These are phyloP conservation scores for Claviceps cyperi DNA, from an alignment of 2,329 filamentous ascomycete genomes.

Conservation along the genomic window DNA sequence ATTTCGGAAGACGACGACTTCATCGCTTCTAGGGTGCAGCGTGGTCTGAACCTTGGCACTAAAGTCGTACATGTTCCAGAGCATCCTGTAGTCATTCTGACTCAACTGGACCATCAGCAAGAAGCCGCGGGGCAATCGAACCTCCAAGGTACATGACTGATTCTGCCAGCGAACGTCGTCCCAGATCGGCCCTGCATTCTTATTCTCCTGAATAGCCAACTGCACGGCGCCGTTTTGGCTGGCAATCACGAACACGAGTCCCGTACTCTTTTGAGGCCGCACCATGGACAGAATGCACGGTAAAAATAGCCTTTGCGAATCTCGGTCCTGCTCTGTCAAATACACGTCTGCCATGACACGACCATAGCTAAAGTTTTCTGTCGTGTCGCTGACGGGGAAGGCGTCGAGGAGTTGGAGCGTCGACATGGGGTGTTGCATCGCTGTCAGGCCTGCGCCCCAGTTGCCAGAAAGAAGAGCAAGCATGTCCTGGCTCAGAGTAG, in stretches of 20 bases:
- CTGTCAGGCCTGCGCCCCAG: conserved; percentile 33
- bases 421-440: conserved; percentile 30
- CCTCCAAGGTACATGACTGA: conserved; percentile 47
- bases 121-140: conserved; percentile 65
- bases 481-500: conserved; percentile 56
- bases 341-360: conserved; percentile 62
- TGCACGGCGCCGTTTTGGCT: conserved; percentile 71
- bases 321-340: conserved; percentile 57
- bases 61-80: conserved; percentile 79
- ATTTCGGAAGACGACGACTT: conserved; percentile 53
- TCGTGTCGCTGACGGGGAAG: conserved; percentile 64
- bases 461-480: conserved; percentile 53
- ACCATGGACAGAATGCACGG: conserved; percentile 65
- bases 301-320: conserved; percentile 53
- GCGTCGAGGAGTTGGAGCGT: conserved; percentile 46
- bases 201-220: conserved; percentile 55
- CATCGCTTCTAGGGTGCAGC: conserved; percentile 53
- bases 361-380: conserved; percentile 62
- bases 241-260: conserved; percentile 57
- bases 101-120: conserved; percentile 54
- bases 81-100: conserved; percentile 61
- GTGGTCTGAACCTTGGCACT: conserved; percentile 61
- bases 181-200: conserved; percentile 59
- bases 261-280: conserved; percentile 52
- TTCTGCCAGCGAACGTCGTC: conserved; percentile 69